Conservation (phyloP, 1,139 yeast genomes). For the Sugiyamaella xylanicola region DNA sequence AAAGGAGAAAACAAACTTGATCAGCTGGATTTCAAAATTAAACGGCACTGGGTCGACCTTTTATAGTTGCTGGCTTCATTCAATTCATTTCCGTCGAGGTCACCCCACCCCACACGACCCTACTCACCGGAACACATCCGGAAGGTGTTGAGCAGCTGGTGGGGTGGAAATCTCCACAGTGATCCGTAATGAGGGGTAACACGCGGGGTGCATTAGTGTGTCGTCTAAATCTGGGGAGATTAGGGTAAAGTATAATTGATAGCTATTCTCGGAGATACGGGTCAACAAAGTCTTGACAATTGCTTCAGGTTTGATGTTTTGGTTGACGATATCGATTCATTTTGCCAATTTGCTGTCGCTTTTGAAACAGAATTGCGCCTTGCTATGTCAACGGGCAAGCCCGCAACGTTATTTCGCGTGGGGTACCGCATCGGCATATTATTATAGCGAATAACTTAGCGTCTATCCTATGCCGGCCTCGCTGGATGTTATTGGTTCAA, state of each 20-base stretch:
- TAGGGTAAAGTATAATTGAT: not conserved
- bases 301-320: no score
- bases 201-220: slow-evolving; percentile 3
- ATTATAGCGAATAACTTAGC: not conserved
- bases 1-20: not conserved
- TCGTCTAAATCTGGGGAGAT: not conserved
- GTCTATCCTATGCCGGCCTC: not conserved
- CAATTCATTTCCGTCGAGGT: not conserved
- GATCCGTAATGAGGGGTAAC: not conserved
- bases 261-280: not conserved
- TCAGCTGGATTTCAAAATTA: not conserved
- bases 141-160: not conserved
- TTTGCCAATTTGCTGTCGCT: no score
- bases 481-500: no score
- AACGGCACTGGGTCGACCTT: no score
- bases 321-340: no score
- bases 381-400: no score
- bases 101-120: not conserved
- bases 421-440: slow-evolving; percentile 1
- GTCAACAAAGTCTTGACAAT: no score
- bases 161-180: not conserved
- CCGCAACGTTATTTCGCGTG: no score
- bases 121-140: not conserved
- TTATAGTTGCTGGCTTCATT: not conserved
- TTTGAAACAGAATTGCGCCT: no score